Conservation (phyloP, 768 basidiomycete genomes). For the Suillus plorans region DNA sequence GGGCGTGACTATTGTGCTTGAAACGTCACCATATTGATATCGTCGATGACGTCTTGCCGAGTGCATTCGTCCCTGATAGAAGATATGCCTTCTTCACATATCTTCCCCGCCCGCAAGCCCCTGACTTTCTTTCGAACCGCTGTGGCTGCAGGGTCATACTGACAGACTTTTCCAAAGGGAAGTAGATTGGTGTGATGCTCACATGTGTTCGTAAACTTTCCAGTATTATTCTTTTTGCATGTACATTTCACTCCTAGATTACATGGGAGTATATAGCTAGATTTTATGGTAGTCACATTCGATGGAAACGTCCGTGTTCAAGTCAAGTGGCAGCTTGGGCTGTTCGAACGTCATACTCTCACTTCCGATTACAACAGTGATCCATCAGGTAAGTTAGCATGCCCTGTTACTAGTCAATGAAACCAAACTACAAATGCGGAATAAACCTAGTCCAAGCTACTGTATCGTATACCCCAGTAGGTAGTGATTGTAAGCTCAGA, state of each 20-base stretch:
- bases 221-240: not conserved
- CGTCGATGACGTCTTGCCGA: not conserved
- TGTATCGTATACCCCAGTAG: slow-evolving; percentile 11
- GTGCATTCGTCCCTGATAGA: not conserved
- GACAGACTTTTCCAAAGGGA: not conserved
- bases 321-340: not conserved
- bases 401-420: not conserved
- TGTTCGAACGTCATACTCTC: not conserved
- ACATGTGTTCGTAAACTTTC: not conserved
- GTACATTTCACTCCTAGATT: not conserved
- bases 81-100: not conserved
- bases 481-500: slow-evolving; percentile 12
- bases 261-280: not conserved
- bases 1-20: not conserved
- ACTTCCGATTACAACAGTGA: not conserved
- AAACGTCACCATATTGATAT: not conserved
- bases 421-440: slow-evolving; percentile 5
- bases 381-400: not conserved
- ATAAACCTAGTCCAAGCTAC: slow-evolving; percentile 18
- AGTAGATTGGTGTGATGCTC: not conserved
- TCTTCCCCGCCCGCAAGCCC: not conserved
- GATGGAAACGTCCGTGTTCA: not conserved
- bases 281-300: not conserved
- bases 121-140: not conserved
- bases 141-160: not conserved